Percentiles rank a stretch among this genome's conserved stretches.
Conservation (phyloP, 2,329 filamentous ascomycete species). For the Aspergillus uvarum region DNA sequence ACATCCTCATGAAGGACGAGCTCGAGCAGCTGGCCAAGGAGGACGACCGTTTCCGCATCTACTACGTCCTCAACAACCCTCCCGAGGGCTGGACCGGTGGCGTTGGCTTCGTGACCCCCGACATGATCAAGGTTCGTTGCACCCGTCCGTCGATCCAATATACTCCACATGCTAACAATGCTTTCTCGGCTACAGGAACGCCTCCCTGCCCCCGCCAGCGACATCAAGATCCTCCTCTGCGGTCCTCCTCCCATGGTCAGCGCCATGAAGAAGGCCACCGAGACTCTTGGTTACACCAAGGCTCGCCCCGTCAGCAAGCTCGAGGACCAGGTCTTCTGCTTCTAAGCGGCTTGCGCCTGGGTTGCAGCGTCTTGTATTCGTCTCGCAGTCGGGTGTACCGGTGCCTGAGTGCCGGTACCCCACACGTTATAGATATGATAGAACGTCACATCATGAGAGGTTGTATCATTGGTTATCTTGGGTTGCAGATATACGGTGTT, state of each 20-base stretch:
- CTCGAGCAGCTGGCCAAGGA: conserved; percentile 74
- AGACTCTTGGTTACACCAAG: conserved; percentile 87
- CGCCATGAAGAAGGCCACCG: conserved; percentile 94
- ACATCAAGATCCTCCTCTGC: conserved; percentile 92
- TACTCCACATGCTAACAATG: background rate
- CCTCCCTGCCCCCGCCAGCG: conserved; percentile 76
- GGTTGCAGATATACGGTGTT: conserved; percentile 3
- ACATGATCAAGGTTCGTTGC: conserved; percentile 80
- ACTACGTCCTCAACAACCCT: conserved; percentile 96
- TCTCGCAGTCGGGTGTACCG: background rate
- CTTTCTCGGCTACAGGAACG: conserved; percentile 33
- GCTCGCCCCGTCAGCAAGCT: conserved; percentile 94
- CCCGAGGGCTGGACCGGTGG: conserved; percentile 88
- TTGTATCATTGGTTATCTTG: background rate
- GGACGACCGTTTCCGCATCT: conserved; percentile 78
- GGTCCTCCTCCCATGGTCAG: conserved; percentile 96
- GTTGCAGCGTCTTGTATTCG: background rate
- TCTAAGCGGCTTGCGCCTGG: conserved; percentile 55
- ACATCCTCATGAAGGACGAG: conserved; percentile 91
- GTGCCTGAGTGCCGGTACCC: background rate
- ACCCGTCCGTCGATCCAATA: background rate
- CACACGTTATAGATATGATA: conserved; percentile 1
- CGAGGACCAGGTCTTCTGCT: conserved; percentile 96
- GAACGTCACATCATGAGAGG: background rate
- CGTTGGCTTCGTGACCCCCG: conserved; percentile 89